A percentile compares a stretch with the other conserved stretches of the same genome.
Conservation (phyloP, 805 yeast genomes). For the Lipomyces orientalis region DNA sequence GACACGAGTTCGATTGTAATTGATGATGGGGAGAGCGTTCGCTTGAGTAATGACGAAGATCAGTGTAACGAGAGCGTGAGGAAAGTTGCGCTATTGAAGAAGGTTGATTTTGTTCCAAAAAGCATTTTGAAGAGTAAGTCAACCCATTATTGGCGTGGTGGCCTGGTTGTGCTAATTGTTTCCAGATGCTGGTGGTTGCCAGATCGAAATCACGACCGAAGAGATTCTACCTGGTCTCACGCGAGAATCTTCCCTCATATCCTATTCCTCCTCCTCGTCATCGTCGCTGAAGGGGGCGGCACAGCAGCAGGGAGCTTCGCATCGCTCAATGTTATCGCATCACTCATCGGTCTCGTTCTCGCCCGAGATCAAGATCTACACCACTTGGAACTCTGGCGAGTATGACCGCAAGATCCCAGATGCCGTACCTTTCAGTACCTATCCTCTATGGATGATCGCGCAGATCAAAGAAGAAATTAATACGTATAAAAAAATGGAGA, state of each 20-base stretch:
- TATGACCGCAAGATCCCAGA: slow-evolving; percentile 66
- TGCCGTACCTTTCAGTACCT: slow-evolving; percentile 28
- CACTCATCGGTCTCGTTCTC: slow-evolving; percentile 63
- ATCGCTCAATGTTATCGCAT: not conserved
- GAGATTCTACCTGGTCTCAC: slow-evolving; percentile 18
- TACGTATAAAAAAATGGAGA: slow-evolving; percentile 66
- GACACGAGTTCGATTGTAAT: not conserved
- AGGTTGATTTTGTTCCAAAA: slow-evolving; percentile 16
- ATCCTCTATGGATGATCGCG: slow-evolving; percentile 64
- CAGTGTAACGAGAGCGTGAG: not conserved
- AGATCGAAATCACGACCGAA: not conserved
- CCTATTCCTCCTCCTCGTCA: slow-evolving; percentile 23
- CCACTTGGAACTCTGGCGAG: slow-evolving; percentile 79
- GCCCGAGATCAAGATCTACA: slow-evolving; percentile 79
- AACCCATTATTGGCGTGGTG: not conserved
- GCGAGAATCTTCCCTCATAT: slow-evolving; percentile 22
- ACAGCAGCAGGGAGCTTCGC: not conserved
- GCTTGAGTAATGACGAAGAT: slow-evolving; percentile 6
- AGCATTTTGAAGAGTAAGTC: slow-evolving; percentile 28
- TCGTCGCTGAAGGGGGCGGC: slow-evolving; percentile 6
- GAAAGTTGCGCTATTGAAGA: slow-evolving; percentile 13
- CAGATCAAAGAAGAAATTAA: slow-evolving; percentile 86
- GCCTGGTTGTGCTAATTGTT: not conserved
- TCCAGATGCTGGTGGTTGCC: not conserved
- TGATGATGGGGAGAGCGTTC: slow-evolving; percentile 9